phyloP scores from a whole-genome alignment of 2,329 filamentous ascomycete species.

The Teratosphaeria gauchensis region DNA sequence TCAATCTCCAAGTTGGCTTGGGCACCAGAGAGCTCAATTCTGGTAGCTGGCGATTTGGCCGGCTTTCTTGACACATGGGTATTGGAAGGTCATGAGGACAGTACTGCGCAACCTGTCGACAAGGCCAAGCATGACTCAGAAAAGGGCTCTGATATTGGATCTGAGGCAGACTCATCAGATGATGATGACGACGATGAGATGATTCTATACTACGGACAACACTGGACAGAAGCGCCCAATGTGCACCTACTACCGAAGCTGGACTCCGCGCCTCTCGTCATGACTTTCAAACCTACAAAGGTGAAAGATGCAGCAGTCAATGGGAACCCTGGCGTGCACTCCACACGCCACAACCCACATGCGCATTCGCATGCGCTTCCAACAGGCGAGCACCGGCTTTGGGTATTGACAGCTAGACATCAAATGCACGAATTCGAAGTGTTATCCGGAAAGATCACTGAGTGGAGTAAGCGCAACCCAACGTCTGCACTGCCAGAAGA shows the following conservation, averaged over 20 bases:
- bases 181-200: slow-evolving; percentile 40
- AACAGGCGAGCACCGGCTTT: slow-evolving; percentile 43
- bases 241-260: slow-evolving; percentile 35
- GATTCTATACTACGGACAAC: slow-evolving; percentile 47
- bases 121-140: slow-evolving; percentile 19
- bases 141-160: slow-evolving; percentile 13
- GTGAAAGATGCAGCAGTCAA: slow-evolving; percentile 18
- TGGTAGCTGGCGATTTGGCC: slow-evolving; percentile 71
- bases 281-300: slow-evolving; percentile 38
- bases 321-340: slow-evolving; percentile 40
- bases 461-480: slow-evolving; percentile 80
- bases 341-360: slow-evolving; percentile 42
- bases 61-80: slow-evolving; percentile 85
- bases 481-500: slow-evolving; percentile 63
- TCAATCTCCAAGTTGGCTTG: slow-evolving; percentile 67
- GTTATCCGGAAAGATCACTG: slow-evolving; percentile 62
- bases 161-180: slow-evolving; percentile 19
- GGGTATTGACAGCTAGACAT: slow-evolving; percentile 54
- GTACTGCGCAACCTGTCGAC: slow-evolving; percentile 33
- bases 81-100: slow-evolving; percentile 49
- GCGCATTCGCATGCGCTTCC: slow-evolving; percentile 49
- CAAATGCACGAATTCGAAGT: slow-evolving; percentile 72
- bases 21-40: slow-evolving; percentile 66
- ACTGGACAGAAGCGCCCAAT: slow-evolving; percentile 68
- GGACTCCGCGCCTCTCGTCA: slow-evolving; percentile 35